Percentiles rank a stretch among this genome's conserved stretches.
Evolutionary conservation across 176 grass and related monocot genomes (phyloP).

Genomic region (Phoenix roebelenii): DNA sequence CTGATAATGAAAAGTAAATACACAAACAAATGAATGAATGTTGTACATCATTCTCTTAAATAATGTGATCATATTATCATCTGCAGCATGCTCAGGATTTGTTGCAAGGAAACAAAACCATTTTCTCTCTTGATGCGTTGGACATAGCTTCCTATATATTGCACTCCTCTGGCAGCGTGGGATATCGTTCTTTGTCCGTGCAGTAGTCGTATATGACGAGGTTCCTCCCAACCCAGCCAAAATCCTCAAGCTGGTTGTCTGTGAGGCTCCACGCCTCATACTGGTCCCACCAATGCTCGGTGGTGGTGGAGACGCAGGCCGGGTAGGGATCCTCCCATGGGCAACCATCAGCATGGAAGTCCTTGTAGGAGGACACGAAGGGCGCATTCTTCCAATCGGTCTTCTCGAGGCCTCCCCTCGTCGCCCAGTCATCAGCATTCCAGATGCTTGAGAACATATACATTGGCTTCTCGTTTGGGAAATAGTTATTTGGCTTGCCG

Average conservation of each 20-base stretch:
- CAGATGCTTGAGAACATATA: conserved; percentile 99
- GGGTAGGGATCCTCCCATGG: conserved; percentile 33
- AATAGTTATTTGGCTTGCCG: conserved; percentile 51
- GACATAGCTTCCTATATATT: conserved; percentile 16
- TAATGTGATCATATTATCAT: no score
- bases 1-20: no score
- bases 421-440: conserved; percentile 98
- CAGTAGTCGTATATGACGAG: conserved; percentile 95
- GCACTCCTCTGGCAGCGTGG: conserved; percentile 55
- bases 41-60: no score
- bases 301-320: conserved; percentile 41
- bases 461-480: conserved; percentile 76
- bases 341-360: conserved; percentile 77
- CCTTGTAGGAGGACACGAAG: conserved; percentile 89
- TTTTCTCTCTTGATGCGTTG: background rate
- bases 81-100: no score
- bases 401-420: conserved; percentile 83
- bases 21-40: no score
- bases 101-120: no score
- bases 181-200: conserved; percentile 55
- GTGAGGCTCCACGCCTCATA: conserved; percentile 65
- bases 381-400: conserved; percentile 77
- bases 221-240: conserved; percentile 57
- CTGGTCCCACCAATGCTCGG: conserved; percentile 79
- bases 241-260: conserved; percentile 47